phyloP scores from a whole-genome alignment of 2,329 filamentous ascomycete genomes.

The Alternaria sp. region DNA sequence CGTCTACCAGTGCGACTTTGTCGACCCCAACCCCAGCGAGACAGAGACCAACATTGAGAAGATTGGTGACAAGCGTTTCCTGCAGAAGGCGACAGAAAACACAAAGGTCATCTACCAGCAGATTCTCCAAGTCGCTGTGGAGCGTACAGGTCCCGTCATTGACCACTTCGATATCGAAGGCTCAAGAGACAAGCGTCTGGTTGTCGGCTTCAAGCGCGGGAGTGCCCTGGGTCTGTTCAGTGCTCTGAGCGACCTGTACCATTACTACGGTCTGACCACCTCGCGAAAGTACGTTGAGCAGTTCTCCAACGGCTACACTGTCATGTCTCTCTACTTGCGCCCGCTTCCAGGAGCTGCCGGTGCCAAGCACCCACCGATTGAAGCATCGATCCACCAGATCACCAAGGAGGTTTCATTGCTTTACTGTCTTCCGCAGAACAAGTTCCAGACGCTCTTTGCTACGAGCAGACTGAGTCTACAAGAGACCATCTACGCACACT shows the following conservation, averaged over 20 bases:
- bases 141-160: constrained; percentile 89
- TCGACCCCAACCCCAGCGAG: constrained; percentile 72
- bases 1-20: constrained; percentile 95
- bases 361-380: constrained; percentile 75
- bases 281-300: constrained; percentile 97
- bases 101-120: constrained; percentile 96
- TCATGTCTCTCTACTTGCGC: constrained; percentile 93
- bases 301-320: constrained; percentile 97
- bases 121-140: constrained; percentile 84
- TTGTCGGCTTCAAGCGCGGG: constrained; percentile 91
- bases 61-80: constrained; percentile 90
- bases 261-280: constrained; percentile 97
- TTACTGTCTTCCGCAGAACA: constrained; percentile 98
- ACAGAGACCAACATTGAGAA: constrained; percentile 88
- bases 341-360: constrained; percentile 61
- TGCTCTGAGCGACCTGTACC: constrained; percentile 92
- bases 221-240: constrained; percentile 94
- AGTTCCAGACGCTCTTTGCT: constrained; percentile 89
- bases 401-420: constrained; percentile 97
- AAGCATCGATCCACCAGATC: constrained; percentile 96
- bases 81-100: constrained; percentile 94
- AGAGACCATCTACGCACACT: constrained; percentile 96
- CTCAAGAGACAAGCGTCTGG: constrained; percentile 88
- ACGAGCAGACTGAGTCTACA: constrained; percentile 87
- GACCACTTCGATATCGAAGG: constrained; percentile 97